These are phyloP conservation scores for Ogataea trehalophila DNA, from an alignment of 805 yeast species.

Conservation along the genomic window DNA sequence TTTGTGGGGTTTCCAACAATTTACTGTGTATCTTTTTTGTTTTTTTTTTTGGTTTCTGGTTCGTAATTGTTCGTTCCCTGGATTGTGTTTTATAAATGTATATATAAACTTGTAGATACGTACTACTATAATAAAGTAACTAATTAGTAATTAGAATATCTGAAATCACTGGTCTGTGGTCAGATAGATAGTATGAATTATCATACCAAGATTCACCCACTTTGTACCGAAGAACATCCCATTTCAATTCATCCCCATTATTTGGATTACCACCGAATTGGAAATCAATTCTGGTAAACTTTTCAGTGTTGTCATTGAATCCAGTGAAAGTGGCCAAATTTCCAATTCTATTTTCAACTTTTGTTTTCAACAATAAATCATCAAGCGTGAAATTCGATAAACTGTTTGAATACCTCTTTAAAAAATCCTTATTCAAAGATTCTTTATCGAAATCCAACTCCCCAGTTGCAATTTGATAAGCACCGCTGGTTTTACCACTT, in stretches of 20 bases:
- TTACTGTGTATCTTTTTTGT: no score
- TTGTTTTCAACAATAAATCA: constrained; percentile 25
- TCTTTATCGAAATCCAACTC: constrained; percentile 2
- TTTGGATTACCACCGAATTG: constrained; percentile 28
- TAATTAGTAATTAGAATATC: constrained; percentile 20
- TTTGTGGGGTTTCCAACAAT: no score
- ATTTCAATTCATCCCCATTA: constrained; percentile 12
- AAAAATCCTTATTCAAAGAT: constrained; percentile 19
- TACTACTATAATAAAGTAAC: no score
- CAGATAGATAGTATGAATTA: constrained; percentile 35
- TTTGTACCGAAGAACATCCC: constrained; percentile 25
- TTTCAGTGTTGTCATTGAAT: constrained; percentile 22
- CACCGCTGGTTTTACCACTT: constrained; percentile 34
- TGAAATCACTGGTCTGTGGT: constrained; percentile 42
- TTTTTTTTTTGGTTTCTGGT: no score
- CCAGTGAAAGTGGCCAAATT: constrained; percentile 38
- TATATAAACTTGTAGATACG: no score
- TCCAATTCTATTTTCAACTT: constrained; percentile 28
- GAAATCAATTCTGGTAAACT: constrained; percentile 36
- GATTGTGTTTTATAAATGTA: no score
- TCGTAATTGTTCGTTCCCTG: no score
- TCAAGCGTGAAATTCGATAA: constrained; percentile 20
- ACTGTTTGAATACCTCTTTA: constrained; percentile 14
- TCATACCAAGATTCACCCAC: constrained; percentile 35
- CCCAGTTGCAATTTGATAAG: constrained; percentile 29